These are phyloP conservation scores for Coemansia reversa DNA, from an alignment of 192 early-diverging fungal genomes.

Conservation along the genomic window DNA sequence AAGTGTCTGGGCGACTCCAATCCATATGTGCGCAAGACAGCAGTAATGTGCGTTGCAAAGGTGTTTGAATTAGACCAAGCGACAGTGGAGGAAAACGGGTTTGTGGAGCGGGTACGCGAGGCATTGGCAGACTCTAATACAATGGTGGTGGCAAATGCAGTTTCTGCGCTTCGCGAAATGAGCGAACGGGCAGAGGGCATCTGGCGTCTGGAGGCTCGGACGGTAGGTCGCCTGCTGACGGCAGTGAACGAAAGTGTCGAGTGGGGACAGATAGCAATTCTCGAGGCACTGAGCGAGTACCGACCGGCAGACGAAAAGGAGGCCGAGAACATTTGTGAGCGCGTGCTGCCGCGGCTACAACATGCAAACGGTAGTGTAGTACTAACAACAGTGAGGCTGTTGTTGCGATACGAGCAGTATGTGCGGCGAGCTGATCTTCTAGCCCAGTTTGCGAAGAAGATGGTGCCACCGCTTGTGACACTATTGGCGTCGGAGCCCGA, in stretches of 20 bases:
- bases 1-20: constrained; percentile 81
- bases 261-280: constrained; percentile 97
- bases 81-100: constrained; percentile 90
- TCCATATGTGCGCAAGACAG: constrained; percentile 98
- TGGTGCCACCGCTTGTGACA: constrained; percentile 95
- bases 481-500: constrained; percentile 86
- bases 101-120: constrained; percentile 79
- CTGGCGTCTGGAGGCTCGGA: constrained; percentile 70
- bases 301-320: constrained; percentile 73
- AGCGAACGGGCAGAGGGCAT: constrained; percentile 73
- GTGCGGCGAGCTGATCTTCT: constrained; percentile 72
- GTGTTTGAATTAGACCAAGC: constrained; percentile 87
- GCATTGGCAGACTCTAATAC: constrained; percentile 93
- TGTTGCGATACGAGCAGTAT: constrained; percentile 52
- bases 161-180: constrained; percentile 90
- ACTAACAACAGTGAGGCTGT: constrained; percentile 79
- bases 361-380: constrained; percentile 97
- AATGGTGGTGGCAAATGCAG: constrained; percentile 96
- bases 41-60: constrained; percentile 94
- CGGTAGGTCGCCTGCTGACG: constrained; percentile 80
- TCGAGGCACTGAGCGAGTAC: constrained; percentile 81
- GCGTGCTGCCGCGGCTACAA: constrained; percentile 87
- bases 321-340: constrained; percentile 85
- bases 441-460: constrained; percentile 75
- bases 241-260: constrained; percentile 98